phyloP scores from a whole-genome alignment of 495 filamentous ascomycete species.

The Neurospora africana region DNA sequence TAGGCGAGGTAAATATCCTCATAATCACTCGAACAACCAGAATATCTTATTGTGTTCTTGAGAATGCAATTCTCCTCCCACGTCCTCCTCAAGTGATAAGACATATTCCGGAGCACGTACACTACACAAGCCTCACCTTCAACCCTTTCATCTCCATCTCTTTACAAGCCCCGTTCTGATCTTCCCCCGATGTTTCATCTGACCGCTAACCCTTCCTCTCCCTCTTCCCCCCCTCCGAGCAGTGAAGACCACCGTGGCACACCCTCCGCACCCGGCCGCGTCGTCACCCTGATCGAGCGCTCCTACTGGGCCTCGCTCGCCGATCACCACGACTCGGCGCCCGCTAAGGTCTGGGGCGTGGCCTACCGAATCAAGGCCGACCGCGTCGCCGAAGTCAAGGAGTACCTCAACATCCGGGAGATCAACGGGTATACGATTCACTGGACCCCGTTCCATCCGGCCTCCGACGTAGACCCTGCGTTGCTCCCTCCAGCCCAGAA shows the following conservation, averaged over 20 bases:
- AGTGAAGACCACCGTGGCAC: slow-evolving; percentile 95
- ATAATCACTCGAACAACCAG: neutral
- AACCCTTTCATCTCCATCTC: neutral
- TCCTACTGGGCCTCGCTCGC: slow-evolving; percentile 68
- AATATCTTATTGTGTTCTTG: neutral
- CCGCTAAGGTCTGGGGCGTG: slow-evolving; percentile 68
- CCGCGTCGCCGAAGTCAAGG: slow-evolving; percentile 68
- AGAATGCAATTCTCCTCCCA: neutral
- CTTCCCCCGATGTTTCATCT: neutral
- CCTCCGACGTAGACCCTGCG: slow-evolving; percentile 26
- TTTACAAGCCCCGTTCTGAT: neutral
- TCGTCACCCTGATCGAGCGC: slow-evolving; percentile 83
- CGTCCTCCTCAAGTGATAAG: neutral
- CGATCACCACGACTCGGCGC: slow-evolving; percentile 52
- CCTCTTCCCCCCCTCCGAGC: neutral
- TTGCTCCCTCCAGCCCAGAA: slow-evolving; percentile 3
- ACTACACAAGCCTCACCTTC: neutral
- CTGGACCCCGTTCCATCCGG: slow-evolving; percentile 69
- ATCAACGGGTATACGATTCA: slow-evolving; percentile 94
- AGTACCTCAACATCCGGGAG: slow-evolving; percentile 88
- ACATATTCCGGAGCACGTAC: neutral
- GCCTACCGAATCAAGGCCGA: slow-evolving; percentile 77
- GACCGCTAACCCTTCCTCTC: neutral
- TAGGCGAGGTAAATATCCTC: neutral
- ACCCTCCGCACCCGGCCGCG: slow-evolving; percentile 72